Conservation (phyloP, 805 yeast species). For the Myxozyma vanderwaltii region DNA sequence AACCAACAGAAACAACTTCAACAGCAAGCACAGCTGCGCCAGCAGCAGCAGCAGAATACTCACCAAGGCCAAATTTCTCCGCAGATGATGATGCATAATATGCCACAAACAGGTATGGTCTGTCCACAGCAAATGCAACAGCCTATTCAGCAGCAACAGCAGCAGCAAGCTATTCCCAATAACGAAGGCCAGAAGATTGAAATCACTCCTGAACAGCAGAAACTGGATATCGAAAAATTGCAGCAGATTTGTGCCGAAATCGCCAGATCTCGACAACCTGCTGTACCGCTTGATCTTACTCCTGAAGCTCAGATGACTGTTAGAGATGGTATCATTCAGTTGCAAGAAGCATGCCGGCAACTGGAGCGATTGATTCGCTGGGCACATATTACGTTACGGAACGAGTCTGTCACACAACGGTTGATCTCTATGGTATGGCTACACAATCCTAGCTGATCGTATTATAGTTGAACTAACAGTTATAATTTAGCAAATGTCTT, state of each 20-base stretch:
- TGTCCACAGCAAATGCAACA: constrained; percentile 2
- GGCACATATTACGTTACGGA: constrained; percentile 22
- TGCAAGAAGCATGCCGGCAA: constrained; percentile 28
- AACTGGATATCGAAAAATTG: constrained; percentile 17
- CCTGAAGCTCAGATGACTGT: constrained; percentile 20
- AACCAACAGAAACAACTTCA: constrained; percentile 19
- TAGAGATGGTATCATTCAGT: constrained; percentile 7
- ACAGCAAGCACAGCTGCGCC: constrained; percentile 15
- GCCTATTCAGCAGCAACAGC: not conserved
- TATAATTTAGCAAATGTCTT: constrained; percentile 20
- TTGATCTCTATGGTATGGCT: constrained; percentile 27
- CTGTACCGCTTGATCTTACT: constrained; percentile 18
- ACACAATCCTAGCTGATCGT: too few species aligned
- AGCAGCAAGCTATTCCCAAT: not conserved
- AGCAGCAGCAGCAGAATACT: constrained; percentile 1
- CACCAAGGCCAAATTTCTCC: constrained; percentile 9
- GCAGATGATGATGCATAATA: not conserved
- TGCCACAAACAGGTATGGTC: not conserved
- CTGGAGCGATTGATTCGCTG: constrained; percentile 28
- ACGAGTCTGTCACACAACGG: constrained; percentile 22
- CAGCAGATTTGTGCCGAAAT: constrained; percentile 24
- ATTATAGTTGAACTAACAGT: not conserved
- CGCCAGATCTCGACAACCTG: constrained; percentile 10
- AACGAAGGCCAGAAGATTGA: not conserved
- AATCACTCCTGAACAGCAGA: constrained; percentile 20